phyloP scores from a whole-genome alignment of 1,284 basidiomycete genomes.

The Sanghuangporus sanghuang region DNA sequence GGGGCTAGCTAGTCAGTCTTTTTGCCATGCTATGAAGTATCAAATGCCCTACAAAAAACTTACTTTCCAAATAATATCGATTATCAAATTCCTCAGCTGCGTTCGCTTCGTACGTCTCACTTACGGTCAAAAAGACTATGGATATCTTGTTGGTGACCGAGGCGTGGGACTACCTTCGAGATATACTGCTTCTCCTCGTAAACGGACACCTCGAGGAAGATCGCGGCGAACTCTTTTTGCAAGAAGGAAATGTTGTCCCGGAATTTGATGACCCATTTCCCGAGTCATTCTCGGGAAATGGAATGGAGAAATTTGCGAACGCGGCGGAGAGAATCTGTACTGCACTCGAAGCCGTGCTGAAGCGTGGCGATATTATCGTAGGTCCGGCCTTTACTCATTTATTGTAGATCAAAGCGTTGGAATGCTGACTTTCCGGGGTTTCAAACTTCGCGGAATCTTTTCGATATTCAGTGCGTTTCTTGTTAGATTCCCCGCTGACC shows the following conservation, averaged over 20 bases:
- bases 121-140: conserved; percentile 20
- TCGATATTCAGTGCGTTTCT: neutral
- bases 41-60: neutral
- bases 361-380: neutral
- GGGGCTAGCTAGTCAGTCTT: conserved; percentile 28
- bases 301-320: neutral
- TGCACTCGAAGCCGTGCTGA: conserved; percentile 3
- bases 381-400: neutral
- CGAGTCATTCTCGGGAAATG: neutral
- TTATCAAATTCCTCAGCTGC: conserved; percentile 33
- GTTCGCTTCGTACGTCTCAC: conserved; percentile 43
- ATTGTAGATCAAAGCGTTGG: neutral
- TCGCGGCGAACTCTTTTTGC: neutral
- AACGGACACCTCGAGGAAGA: conserved; percentile 20
- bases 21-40: neutral
- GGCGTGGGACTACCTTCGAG: conserved; percentile 50
- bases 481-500: conserved; percentile 10
- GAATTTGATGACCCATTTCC: neutral
- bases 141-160: conserved; percentile 41
- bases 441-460: too few species aligned
- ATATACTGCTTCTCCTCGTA: conserved; percentile 43
- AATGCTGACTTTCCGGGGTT: neutral
- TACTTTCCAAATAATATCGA: neutral
- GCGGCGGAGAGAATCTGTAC: conserved; percentile 5
- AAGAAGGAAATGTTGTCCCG: neutral